Conservation (phyloP, 495 filamentous ascomycete genomes). For the Acidomyces sp. region DNA sequence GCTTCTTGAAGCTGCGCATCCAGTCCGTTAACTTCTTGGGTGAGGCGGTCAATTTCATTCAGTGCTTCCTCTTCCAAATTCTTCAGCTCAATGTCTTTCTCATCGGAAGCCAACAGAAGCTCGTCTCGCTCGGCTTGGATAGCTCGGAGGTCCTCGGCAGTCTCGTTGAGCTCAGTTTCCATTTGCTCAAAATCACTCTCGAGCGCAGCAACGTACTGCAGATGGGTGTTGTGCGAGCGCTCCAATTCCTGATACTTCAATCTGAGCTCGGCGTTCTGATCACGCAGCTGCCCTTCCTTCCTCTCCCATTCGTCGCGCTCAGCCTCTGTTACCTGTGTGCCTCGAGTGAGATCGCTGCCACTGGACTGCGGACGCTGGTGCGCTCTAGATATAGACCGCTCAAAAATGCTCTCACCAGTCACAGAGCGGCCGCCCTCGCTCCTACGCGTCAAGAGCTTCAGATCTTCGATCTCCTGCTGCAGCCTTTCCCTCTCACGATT, state of each 20-base stretch:
- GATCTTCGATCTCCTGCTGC: slow-evolving; percentile 91
- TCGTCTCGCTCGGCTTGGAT: slow-evolving; percentile 81
- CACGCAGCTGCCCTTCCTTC: slow-evolving; percentile 67
- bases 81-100: slow-evolving; percentile 68
- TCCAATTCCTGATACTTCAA: slow-evolving; percentile 51
- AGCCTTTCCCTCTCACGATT: slow-evolving; percentile 90
- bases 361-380: slow-evolving; percentile 60
- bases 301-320: slow-evolving; percentile 70
- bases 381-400: slow-evolving; percentile 78
- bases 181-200: slow-evolving; percentile 27
- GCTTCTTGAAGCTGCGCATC: slow-evolving; percentile 13
- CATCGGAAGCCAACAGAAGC: slow-evolving; percentile 59
- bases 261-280: slow-evolving; percentile 70
- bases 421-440: slow-evolving; percentile 47
- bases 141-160: slow-evolving; percentile 55
- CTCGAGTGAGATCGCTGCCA: slow-evolving; percentile 54
- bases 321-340: slow-evolving; percentile 58
- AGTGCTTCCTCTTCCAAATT: slow-evolving; percentile 67
- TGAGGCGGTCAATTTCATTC: slow-evolving; percentile 71
- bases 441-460: slow-evolving; percentile 72
- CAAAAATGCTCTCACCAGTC: slow-evolving; percentile 80
- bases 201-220: slow-evolving; percentile 27
- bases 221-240: slow-evolving; percentile 30
- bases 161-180: slow-evolving; percentile 25
- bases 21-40: slow-evolving; percentile 49